Base-by-base conservation (phyloP, 306 rosid species). In the Lathyrus aphaca region DNA sequence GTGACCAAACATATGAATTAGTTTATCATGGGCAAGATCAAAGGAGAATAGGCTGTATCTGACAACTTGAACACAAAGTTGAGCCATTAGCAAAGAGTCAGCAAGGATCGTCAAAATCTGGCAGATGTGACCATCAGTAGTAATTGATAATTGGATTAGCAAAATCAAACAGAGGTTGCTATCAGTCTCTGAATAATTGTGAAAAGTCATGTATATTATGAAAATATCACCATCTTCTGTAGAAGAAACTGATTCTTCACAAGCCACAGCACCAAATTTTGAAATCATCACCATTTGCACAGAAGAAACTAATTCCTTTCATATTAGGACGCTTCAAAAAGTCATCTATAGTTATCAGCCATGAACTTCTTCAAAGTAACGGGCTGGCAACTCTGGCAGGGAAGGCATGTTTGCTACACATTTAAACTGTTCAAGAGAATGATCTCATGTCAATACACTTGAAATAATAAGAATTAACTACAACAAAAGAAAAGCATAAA, bases 331-430 rank as follows among this genome's bases (percentile, higher is more conserved):
- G 5, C 45, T 42, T 68, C 29, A 60, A 16, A 37, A 68, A 7
- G 4, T 30, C 51, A 13, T 15, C 3, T 45, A 49, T 17, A 21
- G 30, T 53, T 40, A 21, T 42, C 57, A 42, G 3, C 19, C 55
- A 7, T 16, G n/a, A 74, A 39, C 50, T 49, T 68, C 74, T 64
- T 75, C 75, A 55, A 93, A 88, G 71, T 81, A 88, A 69, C 43
- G 39, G 8, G 39, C 23, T 3, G 91, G 94, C 18, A 93, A 39
- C 75, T 87, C 85, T 11, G 94, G 90, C 49, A 96, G 84, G 16
- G 90, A 93, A 72, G 91, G 79, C 73, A 84, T 45, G 71, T 58
- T 66, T 29, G 97, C 92, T 46, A 86, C 98, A 21, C 6, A 71
- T 30, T 93, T 88, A 77, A 82, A 90, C 98, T 93, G 97, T 71